phyloP scores from a whole-genome alignment of 768 basidiomycete genomes.

The Mycena albidolilacea region DNA sequence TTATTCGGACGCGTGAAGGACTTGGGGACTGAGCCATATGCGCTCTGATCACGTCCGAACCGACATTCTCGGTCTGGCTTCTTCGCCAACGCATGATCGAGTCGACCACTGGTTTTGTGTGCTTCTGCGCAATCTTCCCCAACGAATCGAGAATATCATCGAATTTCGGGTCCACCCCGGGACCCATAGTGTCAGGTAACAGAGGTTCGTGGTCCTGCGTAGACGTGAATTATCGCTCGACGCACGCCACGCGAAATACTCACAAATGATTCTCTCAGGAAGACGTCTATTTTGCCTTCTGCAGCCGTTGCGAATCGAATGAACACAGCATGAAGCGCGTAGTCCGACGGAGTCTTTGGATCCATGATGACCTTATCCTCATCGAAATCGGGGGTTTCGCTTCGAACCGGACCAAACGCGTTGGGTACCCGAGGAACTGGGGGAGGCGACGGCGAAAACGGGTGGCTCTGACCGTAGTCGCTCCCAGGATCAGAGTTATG shows the following conservation, averaged over 20 bases:
- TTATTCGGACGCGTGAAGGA: conserved; percentile 54
- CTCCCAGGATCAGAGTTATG: conserved; percentile 81
- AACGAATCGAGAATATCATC: conserved; percentile 90
- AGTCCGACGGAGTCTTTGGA: conserved; percentile 89
- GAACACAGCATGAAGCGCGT: conserved; percentile 90
- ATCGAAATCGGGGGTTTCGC: conserved; percentile 74
- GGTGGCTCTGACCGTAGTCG: conserved; percentile 68
- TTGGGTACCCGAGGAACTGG: conserved; percentile 86
- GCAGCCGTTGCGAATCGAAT: conserved; percentile 87
- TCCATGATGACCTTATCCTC: conserved; percentile 80
- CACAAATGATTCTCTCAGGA: conserved; percentile 79
- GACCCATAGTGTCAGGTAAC: conserved; percentile 78
- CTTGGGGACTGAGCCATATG: conserved; percentile 60
- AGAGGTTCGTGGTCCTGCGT: conserved; percentile 78
- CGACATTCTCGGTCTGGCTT: conserved; percentile 76
- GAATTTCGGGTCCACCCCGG: conserved; percentile 81
- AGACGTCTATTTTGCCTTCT: conserved; percentile 84
- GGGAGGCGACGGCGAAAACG: conserved; percentile 75
- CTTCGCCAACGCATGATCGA: conserved; percentile 91
- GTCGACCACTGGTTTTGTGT: conserved; percentile 88
- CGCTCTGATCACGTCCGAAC: conserved; percentile 64
- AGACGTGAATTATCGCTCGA: conserved; percentile 12
- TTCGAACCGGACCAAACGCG: conserved; percentile 64
- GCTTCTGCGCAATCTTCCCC: conserved; percentile 87
- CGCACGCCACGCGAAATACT: conserved; percentile 44